Evolutionary conservation across 768 basidiomycete species (phyloP).

Genomic region (Terana coerulea): DNA sequence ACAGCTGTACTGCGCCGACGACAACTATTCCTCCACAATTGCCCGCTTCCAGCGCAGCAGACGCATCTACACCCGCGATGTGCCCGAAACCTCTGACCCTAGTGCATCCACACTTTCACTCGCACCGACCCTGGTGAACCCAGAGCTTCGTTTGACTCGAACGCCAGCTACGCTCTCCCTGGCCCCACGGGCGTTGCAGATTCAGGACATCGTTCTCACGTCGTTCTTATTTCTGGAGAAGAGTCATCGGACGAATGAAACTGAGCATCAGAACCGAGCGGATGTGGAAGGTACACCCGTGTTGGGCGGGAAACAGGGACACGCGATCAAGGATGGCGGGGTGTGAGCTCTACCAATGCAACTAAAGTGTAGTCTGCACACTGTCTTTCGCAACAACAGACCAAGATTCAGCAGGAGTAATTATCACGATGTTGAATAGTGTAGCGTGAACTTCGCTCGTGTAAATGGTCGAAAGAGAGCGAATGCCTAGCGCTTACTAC

Average conservation of each 20-base stretch:
- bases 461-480: too few relatives aligned
- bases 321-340: neutral
- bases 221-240: constrained; percentile 42
- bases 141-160: constrained; percentile 16
- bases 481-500: too few relatives aligned
- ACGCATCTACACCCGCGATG: neutral
- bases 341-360: too few relatives aligned
- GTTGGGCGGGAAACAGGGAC: neutral
- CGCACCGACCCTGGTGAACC: constrained; percentile 12
- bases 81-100: neutral
- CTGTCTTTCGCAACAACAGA: too few relatives aligned
- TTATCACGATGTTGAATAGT: too few relatives aligned
- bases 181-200: constrained; percentile 29
- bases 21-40: neutral
- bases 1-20: constrained; percentile 1
- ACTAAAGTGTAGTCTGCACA: too few relatives aligned
- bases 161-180: constrained; percentile 31
- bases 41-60: constrained; percentile 2
- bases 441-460: too few relatives aligned
- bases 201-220: constrained; percentile 34
- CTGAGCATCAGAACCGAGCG: constrained; percentile 19
- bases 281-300: constrained; percentile 14
- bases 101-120: constrained; percentile 2
- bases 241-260: constrained; percentile 30
- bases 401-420: too few relatives aligned